Evolutionary conservation across 2,329 filamentous ascomycete genomes (phyloP), one percentile per base, ranked within the genome.

Genomic region (Colletotrichum scovillei): DNA sequence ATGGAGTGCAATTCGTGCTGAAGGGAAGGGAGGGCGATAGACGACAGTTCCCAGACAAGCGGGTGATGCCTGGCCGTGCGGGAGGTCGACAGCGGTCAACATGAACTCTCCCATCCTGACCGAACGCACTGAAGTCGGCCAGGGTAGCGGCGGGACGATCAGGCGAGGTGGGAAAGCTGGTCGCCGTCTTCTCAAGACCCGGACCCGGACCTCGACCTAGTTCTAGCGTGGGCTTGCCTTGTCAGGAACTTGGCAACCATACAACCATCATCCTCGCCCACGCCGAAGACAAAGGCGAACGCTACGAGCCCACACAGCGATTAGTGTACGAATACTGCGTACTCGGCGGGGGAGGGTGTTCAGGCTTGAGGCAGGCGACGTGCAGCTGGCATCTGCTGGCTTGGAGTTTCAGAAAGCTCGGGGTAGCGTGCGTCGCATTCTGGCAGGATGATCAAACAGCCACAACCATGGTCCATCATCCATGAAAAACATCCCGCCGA

Each of bases 121-220:
- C 67, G 58, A 57, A 55, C 63, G 62, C 66, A 69, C 72, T 62
- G 67, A 72, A 63, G 59, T n/a, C 57, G 72, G 59, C 74, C 68
- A 74, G 69, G 63, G 55, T 58, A 67, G 74, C 77, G 78, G 78
- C 77, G 78, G 78, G 78, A 79, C 75, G 77, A 79, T 79, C 77
- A 78, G 76, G 74, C 75, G 77, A 57, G 71, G 59, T 68, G 76
- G 70, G 59, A 73, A 38, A 60, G 59, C 62, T 57, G 46, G 55
- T 58, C 60, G 56, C 22, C 53, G 22, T 46, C 59, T 52, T 53
- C 53, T 59, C 70, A 58, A 19, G 49, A 65, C 32, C 46, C 62
- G 35, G 56, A 53, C 66, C 66, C 59, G 55, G 70, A 59, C 66
- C 70, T 64, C 56, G 70, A 71, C 71, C 49, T 65, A 62, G 60